These are phyloP conservation scores for Leccinum pachyderme DNA, from an alignment of 1,284 basidiomycete genomes.

Conservation along the genomic window DNA sequence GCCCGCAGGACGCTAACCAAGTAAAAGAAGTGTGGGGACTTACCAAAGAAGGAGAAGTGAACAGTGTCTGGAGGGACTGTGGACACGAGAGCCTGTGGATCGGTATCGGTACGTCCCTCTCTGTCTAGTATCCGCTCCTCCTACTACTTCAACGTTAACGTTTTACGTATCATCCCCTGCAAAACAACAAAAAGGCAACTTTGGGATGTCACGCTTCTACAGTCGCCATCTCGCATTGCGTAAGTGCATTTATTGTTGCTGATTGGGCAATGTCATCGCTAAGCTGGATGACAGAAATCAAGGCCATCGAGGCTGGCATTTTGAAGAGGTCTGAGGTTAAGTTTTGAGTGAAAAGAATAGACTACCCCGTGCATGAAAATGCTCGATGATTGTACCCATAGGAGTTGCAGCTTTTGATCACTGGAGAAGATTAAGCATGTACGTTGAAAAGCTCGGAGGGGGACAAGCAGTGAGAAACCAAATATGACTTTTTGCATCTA, in stretches of 20 bases:
- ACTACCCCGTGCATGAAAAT: background rate
- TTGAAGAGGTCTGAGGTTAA: slow-evolving; percentile 22
- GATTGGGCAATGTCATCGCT: background rate
- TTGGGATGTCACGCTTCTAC: slow-evolving; percentile 35
- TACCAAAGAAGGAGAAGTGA: slow-evolving; percentile 45
- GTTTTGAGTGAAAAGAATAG: slow-evolving; percentile 15
- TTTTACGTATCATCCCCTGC: background rate
- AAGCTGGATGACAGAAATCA: slow-evolving; percentile 26
- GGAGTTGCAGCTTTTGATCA: background rate
- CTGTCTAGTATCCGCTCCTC: background rate
- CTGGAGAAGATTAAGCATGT: background rate
- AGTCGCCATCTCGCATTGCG: slow-evolving; percentile 40
- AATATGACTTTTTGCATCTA: background rate
- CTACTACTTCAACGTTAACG: background rate
- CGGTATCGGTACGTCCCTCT: slow-evolving; percentile 28
- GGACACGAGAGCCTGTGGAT: slow-evolving; percentile 37
- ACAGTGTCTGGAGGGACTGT: slow-evolving; percentile 36
- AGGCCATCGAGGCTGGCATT: slow-evolving; percentile 33
- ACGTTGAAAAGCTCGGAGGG: background rate
- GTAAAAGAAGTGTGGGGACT: slow-evolving; percentile 44
- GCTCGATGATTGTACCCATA: background rate
- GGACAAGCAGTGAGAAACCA: background rate
- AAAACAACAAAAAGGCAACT: slow-evolving; percentile 30
- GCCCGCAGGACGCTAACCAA: slow-evolving; percentile 36
- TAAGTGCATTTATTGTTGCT: slow-evolving; percentile 17